Conservation (phyloP, 768 basidiomycete genomes). For the Lepiota brunneoincarnata region DNA sequence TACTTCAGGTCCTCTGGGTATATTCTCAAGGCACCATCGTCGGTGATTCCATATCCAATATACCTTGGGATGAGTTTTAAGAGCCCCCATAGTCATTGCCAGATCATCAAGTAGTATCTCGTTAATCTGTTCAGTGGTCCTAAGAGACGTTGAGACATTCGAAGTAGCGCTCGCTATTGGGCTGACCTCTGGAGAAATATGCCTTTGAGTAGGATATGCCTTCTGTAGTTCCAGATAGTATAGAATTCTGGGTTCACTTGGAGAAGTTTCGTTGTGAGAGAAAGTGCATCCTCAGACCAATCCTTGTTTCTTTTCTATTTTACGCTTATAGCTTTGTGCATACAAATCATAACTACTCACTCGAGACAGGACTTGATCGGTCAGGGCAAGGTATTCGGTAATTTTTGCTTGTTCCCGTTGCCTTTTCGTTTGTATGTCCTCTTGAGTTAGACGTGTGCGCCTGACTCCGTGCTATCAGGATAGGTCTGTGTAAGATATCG, state of each 20-base stretch:
- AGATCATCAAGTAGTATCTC: slow-evolving; percentile 70
- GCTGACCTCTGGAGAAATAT: slow-evolving; percentile 66
- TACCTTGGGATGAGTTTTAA: slow-evolving; percentile 88
- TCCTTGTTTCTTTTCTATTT: slow-evolving; percentile 67
- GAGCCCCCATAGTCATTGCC: slow-evolving; percentile 72
- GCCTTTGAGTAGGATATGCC: slow-evolving; percentile 71
- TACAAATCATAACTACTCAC: slow-evolving; percentile 37
- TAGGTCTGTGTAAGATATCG: neutral
- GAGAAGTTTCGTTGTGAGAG: slow-evolving; percentile 74
- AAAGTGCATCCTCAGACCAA: slow-evolving; percentile 71
- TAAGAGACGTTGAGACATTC: slow-evolving; percentile 13
- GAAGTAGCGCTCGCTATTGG: neutral
- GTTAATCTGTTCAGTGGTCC: slow-evolving; percentile 56
- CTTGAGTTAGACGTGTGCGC: slow-evolving; percentile 53
- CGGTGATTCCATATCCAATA: slow-evolving; percentile 99
- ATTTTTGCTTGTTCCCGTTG: slow-evolving; percentile 75
- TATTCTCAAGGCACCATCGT: slow-evolving; percentile 87
- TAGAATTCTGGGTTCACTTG: slow-evolving; percentile 93
- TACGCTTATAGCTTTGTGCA: neutral
- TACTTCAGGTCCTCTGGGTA: slow-evolving; percentile 68
- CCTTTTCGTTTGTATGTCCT: slow-evolving; percentile 64
- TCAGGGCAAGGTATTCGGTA: slow-evolving; percentile 66
- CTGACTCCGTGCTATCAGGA: slow-evolving; percentile 65
- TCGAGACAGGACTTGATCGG: slow-evolving; percentile 59
- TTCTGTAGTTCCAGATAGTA: slow-evolving; percentile 93